A percentile compares a stretch with the other conserved stretches of the same genome.
Conservation (phyloP, 1,284 basidiomycete genomes). For the Rhodotorula sp. region DNA sequence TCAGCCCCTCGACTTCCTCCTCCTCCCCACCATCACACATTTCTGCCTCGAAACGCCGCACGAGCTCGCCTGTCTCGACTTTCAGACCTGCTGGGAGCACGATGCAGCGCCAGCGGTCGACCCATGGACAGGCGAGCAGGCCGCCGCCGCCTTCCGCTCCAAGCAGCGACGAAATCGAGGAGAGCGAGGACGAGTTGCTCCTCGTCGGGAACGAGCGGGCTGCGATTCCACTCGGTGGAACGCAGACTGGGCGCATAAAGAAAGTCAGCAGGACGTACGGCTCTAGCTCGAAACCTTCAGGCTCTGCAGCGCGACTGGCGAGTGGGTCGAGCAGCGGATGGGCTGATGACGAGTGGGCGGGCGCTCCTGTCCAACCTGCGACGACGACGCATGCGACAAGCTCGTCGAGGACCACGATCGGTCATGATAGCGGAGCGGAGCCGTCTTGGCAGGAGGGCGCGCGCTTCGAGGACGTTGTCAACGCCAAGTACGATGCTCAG, state of each 20-base stretch:
- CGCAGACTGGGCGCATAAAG: no score
- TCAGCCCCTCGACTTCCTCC: background rate
- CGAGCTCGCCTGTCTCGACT: background rate
- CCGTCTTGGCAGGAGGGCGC: no score
- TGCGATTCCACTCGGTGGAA: no score
- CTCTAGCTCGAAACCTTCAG: no score
- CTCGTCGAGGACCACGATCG: no score
- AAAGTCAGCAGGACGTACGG: no score
- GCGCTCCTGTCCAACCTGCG: no score
- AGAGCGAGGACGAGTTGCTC: slow-evolving; percentile 1
- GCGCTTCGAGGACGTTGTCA: background rate
- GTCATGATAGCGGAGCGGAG: no score
- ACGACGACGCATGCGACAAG: no score
- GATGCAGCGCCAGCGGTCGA: background rate
- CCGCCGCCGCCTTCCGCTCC: background rate
- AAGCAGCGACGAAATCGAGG: background rate
- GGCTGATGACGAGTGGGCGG: no score
- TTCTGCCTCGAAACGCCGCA: background rate
- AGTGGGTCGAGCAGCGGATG: no score
- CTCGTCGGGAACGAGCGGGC: background rate
- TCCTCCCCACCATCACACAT: background rate
- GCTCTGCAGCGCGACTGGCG: no score
- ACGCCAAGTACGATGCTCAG: background rate
- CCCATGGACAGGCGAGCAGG: background rate
- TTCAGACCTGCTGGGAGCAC: background rate